Evolutionary conservation across 306 rosid genomes (phyloP).

Genomic region (Gastrolobium villosum): DNA sequence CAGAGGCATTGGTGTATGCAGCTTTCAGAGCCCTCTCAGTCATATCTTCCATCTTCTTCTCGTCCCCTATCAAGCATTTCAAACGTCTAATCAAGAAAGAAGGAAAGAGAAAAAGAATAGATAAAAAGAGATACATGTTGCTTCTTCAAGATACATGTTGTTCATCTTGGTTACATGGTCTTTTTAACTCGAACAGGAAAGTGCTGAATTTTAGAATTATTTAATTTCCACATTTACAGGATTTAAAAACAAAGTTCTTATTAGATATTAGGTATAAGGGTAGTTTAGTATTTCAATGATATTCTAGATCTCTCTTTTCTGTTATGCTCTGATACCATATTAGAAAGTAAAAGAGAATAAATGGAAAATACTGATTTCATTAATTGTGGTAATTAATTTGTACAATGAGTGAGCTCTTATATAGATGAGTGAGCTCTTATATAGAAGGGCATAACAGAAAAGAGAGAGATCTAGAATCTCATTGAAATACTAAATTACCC

Average conservation of each 20-base stretch:
- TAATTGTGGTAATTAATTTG: too few relatives aligned
- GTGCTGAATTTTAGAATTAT: not conserved
- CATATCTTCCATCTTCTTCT: conserved; percentile 73
- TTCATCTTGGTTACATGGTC: not conserved
- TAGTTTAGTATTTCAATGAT: too few relatives aligned
- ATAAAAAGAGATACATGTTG: not conserved
- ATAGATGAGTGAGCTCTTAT: too few relatives aligned
- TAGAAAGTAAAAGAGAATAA: too few relatives aligned
- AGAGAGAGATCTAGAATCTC: too few relatives aligned
- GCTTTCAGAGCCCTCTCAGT: conserved; percentile 79
- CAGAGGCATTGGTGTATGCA: conserved; percentile 71
- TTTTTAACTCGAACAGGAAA: not conserved
- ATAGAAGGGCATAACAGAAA: too few relatives aligned
- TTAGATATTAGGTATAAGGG: too few relatives aligned
- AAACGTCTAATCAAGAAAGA: conserved; percentile 19
- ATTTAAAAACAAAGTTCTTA: conserved; percentile 25
- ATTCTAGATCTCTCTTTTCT: too few relatives aligned
- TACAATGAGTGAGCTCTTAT: too few relatives aligned
- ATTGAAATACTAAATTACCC: too few relatives aligned
- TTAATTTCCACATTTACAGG: conserved; percentile 1
- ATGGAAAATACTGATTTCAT: too few relatives aligned
- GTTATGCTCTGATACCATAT: too few relatives aligned
- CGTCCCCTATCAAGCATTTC: conserved; percentile 58
- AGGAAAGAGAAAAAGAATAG: not conserved
- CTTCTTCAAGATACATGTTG: conserved; percentile 23